Evolutionary conservation across 371 early-diverging fungal species (phyloP), one percentile per base, ranked within the genome.

Genomic region (Mortierella sp.): DNA sequence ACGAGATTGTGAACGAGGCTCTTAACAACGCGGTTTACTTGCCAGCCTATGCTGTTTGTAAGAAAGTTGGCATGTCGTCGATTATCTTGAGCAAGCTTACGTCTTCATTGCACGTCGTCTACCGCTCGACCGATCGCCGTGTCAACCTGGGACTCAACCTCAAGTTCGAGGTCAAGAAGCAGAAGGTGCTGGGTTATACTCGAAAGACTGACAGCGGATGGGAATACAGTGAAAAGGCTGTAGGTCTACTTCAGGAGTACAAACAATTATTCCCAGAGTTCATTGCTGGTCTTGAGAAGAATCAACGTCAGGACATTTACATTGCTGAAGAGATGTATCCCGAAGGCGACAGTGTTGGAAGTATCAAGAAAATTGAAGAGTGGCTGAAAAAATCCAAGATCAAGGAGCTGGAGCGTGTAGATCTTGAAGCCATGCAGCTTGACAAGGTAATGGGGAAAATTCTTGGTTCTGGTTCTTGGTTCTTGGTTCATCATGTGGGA

Each of bases 151-250:
- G 97, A 0, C 81, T 98, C 51, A 91, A 89, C 58, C 84, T 97
- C 58, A 97, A 97, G 76, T 96, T 95, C 71, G 97, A 97, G 45
- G 85, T 84, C 27, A 90, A 91, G 71, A 87, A 88, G 52, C 87
- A 88, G 60, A 96, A 96, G 73, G 97, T 94, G 5, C 64, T 93
- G 3, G 97, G 95, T 2, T 96, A 93, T 71, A 86, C 95, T 6
- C 85, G 90, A 50, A 95, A 95, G 71, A 78, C 84, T 3, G 86
- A 83, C 38, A 81, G 79, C 19, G 90, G 89, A 19, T 98, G 98
- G 98, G 94, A 94, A 72, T 97, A 86, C 61, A 91, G 93, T 13
- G 71, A 81, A 41, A 88, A 87, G 64, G 97, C 95, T 0, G 80
- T 94, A 6, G 86, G 84, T 0, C 71, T 96, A 19, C 82, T 98